These are phyloP conservation scores for Aureobasidium sp. DNA, from an alignment of 2,329 filamentous ascomycete genomes.

Conservation along the genomic window DNA sequence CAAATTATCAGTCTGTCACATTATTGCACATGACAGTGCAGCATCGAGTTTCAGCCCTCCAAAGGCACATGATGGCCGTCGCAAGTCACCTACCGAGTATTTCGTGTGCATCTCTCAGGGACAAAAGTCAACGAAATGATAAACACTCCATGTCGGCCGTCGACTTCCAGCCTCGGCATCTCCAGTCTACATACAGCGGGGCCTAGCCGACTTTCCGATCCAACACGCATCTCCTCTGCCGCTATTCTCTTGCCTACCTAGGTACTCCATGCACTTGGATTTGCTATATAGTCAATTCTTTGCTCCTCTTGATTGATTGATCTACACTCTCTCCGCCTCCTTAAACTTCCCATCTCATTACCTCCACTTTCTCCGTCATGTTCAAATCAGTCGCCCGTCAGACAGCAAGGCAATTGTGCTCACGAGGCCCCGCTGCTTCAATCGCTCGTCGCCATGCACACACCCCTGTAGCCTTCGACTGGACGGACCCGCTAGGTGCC, in stretches of 20 bases:
- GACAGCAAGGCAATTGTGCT: conserved; percentile 34
- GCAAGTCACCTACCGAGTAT: not conserved
- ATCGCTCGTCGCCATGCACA: conserved; percentile 35
- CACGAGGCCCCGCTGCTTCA: conserved; percentile 26
- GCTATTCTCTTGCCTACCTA: not conserved
- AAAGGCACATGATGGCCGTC: not conserved
- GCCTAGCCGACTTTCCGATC: conserved; percentile 12
- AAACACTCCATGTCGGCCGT: conserved; percentile 1
- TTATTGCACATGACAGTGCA: not conserved
- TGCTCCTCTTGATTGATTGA: not conserved
- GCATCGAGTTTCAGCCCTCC: no score
- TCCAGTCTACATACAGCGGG: not conserved
- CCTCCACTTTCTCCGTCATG: conserved; percentile 27
- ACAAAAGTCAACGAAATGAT: not conserved
- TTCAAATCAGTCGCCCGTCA: conserved; percentile 37
- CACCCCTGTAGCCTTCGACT: conserved; percentile 60
- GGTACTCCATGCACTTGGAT: not conserved
- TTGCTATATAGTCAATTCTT: not conserved
- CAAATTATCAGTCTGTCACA: not conserved
- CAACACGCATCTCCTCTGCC: conserved; percentile 3
- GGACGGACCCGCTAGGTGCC: conserved; percentile 78
- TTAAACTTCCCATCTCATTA: not conserved
- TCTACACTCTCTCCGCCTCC: not conserved
- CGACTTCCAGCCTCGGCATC: conserved; percentile 14
- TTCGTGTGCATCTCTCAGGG: not conserved